Evolutionary conservation across 495 filamentous ascomycete genomes (phyloP), one percentile per base, ranked within the genome.

Genomic region (Penicillium angulare): DNA sequence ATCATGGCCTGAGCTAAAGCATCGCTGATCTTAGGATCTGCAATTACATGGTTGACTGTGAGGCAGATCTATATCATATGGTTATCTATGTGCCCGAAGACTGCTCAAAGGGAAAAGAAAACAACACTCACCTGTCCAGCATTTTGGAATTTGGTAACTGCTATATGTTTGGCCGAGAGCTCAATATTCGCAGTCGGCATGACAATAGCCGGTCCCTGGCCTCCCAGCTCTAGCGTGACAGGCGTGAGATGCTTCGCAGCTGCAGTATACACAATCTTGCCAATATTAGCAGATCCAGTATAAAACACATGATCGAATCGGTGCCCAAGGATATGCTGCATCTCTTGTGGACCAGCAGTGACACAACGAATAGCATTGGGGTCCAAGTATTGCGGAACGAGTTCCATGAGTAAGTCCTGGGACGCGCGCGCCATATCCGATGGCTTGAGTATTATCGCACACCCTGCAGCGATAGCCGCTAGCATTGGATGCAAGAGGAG

Each of bases 251-350:
- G 86, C 72, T 95, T 89, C 17, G 92, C 90, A 3, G 92, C 92
- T 57, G 92, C 92, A 58, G 86, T 84, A 20, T 89, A 80, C 43
- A 97, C 83, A 63, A 95, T 88, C 44, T 75, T 86, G 42, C 85
- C 92, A 22, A 96, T 85, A n/a, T 58, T 67, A 0, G 72, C 65
- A 40, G 77, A 82, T 27, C 92, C 92, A 12, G 92, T 97, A 69
- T 92, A 97, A 69, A 93, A 91, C 48, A 97, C 90, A 72, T 95
- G 93, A 64, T 91, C 89, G 84, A 87, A 96, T 60, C 90, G 92
- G 59, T 87, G 78, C 47, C 89, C 77, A 9, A 97, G 75, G 15
- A 96, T 71, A 8, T 81, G 79, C 4, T 80, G 84, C 8, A 86
- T 89, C 75, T 95, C 89, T 9, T 82, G 74, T 13, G 92, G 63